phyloP scores from a whole-genome alignment of 345 rosid species.

The Eucalyptus erythrocorys region DNA sequence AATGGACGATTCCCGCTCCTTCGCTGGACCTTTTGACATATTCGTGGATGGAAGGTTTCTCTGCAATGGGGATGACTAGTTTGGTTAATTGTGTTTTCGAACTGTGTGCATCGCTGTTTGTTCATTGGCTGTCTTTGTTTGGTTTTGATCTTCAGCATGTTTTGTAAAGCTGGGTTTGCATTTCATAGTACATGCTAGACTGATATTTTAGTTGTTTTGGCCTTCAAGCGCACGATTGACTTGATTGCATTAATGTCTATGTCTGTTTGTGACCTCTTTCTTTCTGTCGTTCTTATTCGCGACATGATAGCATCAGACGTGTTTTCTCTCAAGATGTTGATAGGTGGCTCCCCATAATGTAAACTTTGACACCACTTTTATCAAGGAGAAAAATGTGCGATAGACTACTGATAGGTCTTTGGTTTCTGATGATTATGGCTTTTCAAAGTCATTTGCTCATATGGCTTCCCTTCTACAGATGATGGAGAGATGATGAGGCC shows the following conservation, averaged over 20 bases:
- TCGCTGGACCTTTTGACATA: not conserved
- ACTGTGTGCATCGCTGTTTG: not conserved
- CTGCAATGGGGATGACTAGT: not conserved
- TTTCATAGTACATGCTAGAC: not conserved
- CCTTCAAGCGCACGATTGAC: not conserved
- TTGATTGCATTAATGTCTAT: not conserved
- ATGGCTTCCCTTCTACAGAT: slow-evolving; percentile 1
- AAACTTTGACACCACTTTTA: not conserved
- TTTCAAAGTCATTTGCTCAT: not conserved
- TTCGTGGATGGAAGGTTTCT: not conserved
- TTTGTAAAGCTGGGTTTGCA: not conserved
- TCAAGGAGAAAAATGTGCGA: not conserved
- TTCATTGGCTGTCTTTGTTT: not conserved
- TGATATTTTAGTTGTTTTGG: not conserved
- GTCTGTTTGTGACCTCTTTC: not conserved
- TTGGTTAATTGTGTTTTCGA: not conserved
- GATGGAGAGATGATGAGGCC: slow-evolving; percentile 30
- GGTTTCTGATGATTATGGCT: not conserved
- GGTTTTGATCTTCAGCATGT: not conserved
- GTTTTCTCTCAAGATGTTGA: not conserved
- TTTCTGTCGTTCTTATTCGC: not conserved
- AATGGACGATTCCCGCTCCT: not conserved
- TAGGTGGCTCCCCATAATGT: not conserved
- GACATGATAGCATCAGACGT: not conserved
- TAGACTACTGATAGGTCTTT: not conserved